Evolutionary conservation across 331 rosid genomes (phyloP), one percentile per base, ranked within the genome.

Genomic region (Acacia concinna): DNA sequence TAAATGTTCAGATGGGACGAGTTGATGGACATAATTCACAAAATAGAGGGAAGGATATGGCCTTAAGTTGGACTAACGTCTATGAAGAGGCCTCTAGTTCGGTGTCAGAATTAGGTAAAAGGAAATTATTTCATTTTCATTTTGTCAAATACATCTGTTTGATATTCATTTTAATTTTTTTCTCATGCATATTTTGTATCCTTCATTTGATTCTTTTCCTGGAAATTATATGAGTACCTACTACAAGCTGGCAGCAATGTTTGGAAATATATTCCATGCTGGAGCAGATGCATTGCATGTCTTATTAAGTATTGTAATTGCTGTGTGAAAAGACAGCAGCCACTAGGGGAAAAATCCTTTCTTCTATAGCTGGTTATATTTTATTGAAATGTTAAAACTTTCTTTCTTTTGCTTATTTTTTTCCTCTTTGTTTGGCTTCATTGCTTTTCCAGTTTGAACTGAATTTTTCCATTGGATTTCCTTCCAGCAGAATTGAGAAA

Each of bases 1-100:
- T 11, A 40, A 14, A 71, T 87, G 56, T 82, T 79, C 88, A 95
- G 99, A 93, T 95, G 98, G 99, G 97, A 59, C 98, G 97, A 62
- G 88, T 84, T 82, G 99, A 93, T 86, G 99, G 97, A 82, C 85
- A 81, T 76, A 90, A 88, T 84, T 88, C 87, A 40, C 93, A 86
- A 23, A 83, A 25, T 78, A 78, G 79, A 82, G 88, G 87, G 88
- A 95, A 85, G 91, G 96, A 95, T 66, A 31, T 82, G 41, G 86
- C 90, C 56, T 88, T 91, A 71, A 73, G 81, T 56, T 95, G 98
- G 99, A 86, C 94, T 38, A 85, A 95, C 71, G 93, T 91, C 56
- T 86, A 89, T 41, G 89, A 84, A 85, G 89, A 84, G 92, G 88
- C 78, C 34, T 60, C 76, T 57, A 81, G 67, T 81, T 80, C 78